Base-by-base conservation (phyloP, 78 protist genomes). In the Neovahlkampfia damariscottae region DNA sequence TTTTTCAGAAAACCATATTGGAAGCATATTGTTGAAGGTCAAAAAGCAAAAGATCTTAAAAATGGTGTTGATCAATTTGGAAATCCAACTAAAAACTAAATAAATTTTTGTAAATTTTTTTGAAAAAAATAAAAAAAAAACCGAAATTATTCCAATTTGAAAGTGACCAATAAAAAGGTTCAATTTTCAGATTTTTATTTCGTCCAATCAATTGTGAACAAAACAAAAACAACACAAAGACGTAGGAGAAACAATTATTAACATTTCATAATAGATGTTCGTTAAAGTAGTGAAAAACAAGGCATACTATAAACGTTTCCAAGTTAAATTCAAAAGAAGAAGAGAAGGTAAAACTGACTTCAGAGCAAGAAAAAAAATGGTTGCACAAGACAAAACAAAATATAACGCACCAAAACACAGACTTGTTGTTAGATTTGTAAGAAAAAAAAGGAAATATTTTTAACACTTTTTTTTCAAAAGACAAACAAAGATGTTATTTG, bases 281-380 rank as follows among this genome's bases (percentile, higher is more conserved):
- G 88, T 92, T 80, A 95, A 96, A 81, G 88, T 86, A 31, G 86
- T 83, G 32, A 97, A 95, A 92, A 83, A 82, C 85, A 79, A 88
- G 78, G 94, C 98, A 38, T 96, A 95, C 90, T 94, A 83, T 95
- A 87, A 84, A 89, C 89, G 98, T 72, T 95, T 29, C 88, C 99
- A 89, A 75, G 91, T 86, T 80, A 85, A 93, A 88, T 96, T 76
- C 96, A 88, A 99, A 41, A 78, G 99, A 30, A 86, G 98, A 67
- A 89, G 99, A 70, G 96, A 89, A 80, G 96, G 99, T 38, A 92
- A 94, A 89, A 97, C 99, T 66, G 99, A 97, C 85, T 97, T 95
- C 94, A 87, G 73, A 41, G 96, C 93, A 74, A 93, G 99, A 84
- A 40, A 81, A 36, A 67, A 88, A 29, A 86, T 97, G 3, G 76